Evolutionary conservation across 2,329 filamentous ascomycete species (phyloP).

Genomic region (Plenodomus tracheiphilus): DNA sequence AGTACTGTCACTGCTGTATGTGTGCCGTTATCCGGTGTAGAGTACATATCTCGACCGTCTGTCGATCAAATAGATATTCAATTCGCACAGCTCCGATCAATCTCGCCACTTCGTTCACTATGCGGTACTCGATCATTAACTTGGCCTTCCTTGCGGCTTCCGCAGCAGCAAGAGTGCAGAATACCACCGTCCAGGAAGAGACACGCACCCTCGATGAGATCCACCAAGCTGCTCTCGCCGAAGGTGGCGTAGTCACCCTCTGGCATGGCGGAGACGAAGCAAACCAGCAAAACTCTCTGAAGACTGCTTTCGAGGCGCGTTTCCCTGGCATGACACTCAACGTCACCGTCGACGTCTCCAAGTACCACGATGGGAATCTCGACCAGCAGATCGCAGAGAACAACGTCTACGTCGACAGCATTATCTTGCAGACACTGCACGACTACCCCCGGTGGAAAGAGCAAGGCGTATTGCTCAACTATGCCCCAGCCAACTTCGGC

Average conservation of each 20-base stretch:
- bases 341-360: constrained; percentile 59
- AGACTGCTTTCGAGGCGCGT: constrained; percentile 49
- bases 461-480: constrained; percentile 53
- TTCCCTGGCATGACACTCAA: constrained; percentile 59
- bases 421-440: constrained; percentile 56
- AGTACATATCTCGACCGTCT: too few relatives aligned
- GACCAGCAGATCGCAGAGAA: constrained; percentile 50
- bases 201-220: constrained; percentile 56
- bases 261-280: constrained; percentile 57
- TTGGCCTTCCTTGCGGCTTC: constrained; percentile 4
- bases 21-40: too few relatives aligned
- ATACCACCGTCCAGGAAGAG: constrained; percentile 32
- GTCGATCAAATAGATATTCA: too few relatives aligned
- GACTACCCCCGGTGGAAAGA: constrained; percentile 58
- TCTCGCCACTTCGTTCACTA: neutral
- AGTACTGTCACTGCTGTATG: too few relatives aligned
- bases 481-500: constrained; percentile 54
- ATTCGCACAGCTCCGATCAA: too few relatives aligned
- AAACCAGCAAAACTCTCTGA: constrained; percentile 46
- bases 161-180: neutral
- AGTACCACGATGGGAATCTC: constrained; percentile 56
- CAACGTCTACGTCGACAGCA: constrained; percentile 47
- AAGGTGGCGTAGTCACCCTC: constrained; percentile 51
- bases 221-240: constrained; percentile 54
- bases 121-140: constrained; percentile 3